These are phyloP conservation scores for Leccinum imitatum DNA, from an alignment of 768 basidiomycete species.

Conservation along the genomic window DNA sequence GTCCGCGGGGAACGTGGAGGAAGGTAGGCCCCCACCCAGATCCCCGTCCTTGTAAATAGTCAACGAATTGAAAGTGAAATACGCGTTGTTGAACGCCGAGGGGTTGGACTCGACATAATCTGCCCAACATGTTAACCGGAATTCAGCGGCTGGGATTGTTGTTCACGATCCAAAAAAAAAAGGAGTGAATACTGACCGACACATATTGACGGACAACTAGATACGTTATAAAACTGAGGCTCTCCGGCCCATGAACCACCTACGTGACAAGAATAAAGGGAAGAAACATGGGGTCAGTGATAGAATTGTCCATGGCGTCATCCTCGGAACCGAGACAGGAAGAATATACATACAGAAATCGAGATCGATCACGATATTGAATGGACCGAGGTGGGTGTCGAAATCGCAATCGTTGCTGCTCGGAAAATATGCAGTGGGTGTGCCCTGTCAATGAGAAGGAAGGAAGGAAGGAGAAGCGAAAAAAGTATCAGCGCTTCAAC, in stretches of 20 bases:
- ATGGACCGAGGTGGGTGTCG: constrained; percentile 47
- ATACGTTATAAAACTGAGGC: constrained; percentile 12
- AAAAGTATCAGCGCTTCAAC: not conserved
- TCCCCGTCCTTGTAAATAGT: constrained; percentile 30
- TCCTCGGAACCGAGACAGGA: not conserved
- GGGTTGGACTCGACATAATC: constrained; percentile 40
- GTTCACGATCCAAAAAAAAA: not conserved
- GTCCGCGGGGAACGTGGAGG: not conserved
- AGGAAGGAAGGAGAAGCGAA: not conserved
- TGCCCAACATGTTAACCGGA: not conserved
- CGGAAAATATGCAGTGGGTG: constrained; percentile 62
- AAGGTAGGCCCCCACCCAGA: not conserved
- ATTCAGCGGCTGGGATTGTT: not conserved
- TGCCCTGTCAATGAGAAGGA: constrained; percentile 40
- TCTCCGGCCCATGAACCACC: constrained; percentile 32
- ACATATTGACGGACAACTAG: constrained; percentile 32
- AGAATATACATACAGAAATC: constrained; percentile 25
- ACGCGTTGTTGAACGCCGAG: constrained; percentile 39
- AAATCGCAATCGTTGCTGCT: constrained; percentile 54
- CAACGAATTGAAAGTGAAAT: constrained; percentile 40
- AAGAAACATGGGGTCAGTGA: not conserved
- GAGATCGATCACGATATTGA: constrained; percentile 62
- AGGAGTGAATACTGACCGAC: constrained; percentile 16
- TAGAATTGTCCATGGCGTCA: not conserved
- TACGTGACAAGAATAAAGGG: not conserved